Evolutionary conservation across 345 rosid species (phyloP).

Genomic region (Aurinia saxatilis): DNA sequence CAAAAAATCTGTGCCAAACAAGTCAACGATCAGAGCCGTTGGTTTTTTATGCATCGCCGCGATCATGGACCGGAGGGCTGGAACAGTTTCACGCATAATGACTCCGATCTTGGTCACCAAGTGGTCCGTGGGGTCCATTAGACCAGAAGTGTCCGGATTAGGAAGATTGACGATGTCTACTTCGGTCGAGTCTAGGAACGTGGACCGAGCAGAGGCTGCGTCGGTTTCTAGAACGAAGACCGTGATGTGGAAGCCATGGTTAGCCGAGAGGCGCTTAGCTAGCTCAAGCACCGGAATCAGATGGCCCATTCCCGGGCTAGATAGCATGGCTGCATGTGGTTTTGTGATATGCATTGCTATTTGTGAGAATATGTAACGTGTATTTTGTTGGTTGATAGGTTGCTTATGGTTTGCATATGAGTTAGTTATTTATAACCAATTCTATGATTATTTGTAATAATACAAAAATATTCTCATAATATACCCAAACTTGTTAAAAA

Average conservation of each 20-base stretch:
- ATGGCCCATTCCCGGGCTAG: constrained; percentile 77
- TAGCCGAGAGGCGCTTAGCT: constrained; percentile 34
- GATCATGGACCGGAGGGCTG: constrained; percentile 40
- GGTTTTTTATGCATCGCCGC: constrained; percentile 32
- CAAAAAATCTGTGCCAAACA: constrained; percentile 49
- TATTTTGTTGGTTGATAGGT: neutral
- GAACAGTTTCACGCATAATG: constrained; percentile 37
- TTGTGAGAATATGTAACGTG: neutral
- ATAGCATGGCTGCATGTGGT: constrained; percentile 41
- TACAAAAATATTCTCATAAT: neutral
- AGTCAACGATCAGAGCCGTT: constrained; percentile 40
- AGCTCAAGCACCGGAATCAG: constrained; percentile 59
- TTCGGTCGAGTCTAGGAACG: constrained; percentile 13
- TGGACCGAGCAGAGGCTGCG: constrained; percentile 32
- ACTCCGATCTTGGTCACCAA: constrained; percentile 28
- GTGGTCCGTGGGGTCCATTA: constrained; percentile 19
- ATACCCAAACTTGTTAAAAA: too few relatives aligned
- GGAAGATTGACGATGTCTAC: constrained; percentile 37
- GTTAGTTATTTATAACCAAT: constrained; percentile 11
- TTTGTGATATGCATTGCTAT: constrained; percentile 28
- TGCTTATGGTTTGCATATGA: neutral
- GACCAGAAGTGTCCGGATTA: constrained; percentile 24
- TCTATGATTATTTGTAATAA: neutral
- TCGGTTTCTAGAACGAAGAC: constrained; percentile 37
- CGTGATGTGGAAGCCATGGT: constrained; percentile 39